Evolutionary conservation across 208 protist species (phyloP), one percentile per base, ranked within the genome.

Genomic region (Leishmania turanica): DNA sequence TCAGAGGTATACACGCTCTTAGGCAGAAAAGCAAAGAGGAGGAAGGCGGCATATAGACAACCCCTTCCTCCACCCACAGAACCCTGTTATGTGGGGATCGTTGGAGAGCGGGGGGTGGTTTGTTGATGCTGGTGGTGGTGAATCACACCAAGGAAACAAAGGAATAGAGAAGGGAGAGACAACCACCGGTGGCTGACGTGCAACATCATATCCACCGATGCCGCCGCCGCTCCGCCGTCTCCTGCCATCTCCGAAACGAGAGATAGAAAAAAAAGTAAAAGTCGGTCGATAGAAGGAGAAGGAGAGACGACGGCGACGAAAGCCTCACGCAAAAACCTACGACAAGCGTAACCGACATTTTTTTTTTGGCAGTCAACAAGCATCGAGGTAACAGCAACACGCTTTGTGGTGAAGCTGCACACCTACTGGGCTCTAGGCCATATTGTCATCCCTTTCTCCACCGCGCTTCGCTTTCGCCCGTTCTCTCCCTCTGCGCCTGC

Each of bases 161-260:
- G 37, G 69, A 77, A 80, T 47, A 77, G 74, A 85, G 81, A 76
- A 75, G 65, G 49, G 31, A 45, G 24, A 31, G n/a, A 42, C 68
- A 31, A 11, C 34, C 24, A 72, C n/a, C 8, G 5, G 19, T 45
- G 19, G 40, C 27, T 49, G 68, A 24, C 13, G 68, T 31, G 7
- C 42, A 42, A 11, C 68, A 49, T 42, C 42, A 31, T 21, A 24
- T 72, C n/a, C 68, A 13, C 34, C 21, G 42, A 51, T 24, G 42
- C 40, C 13, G 42, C 19, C 31, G 42, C 24, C 68, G 42, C 68
- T 62, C 8, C 56, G n/a, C 13, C n/a, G 56, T 62, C 56, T 62
- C 56, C 9, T 24, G 21, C 19, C n/a, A 27, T 62, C 56, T n/a
- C 56, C 3, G n/a, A 72, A 72, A 72, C 34, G 42, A 40, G 42